A percentile compares a stretch with the other conserved stretches of the same genome.
Evolutionary conservation across 192 early-diverging fungal genomes (phyloP).

Genomic region (Chytriomyces sp.): DNA sequence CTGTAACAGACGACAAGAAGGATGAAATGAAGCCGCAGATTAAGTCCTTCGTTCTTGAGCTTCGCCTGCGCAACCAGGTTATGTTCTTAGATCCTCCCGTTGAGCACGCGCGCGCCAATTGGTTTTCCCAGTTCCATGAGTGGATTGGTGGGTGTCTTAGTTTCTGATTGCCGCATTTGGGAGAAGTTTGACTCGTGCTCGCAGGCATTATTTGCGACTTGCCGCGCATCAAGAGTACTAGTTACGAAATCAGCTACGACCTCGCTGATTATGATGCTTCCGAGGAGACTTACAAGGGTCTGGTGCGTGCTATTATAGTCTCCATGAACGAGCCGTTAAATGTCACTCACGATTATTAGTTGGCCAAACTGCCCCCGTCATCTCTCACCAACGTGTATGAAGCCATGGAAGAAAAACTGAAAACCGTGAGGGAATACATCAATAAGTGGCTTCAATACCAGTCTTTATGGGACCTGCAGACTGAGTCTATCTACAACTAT

Average conservation of each 20-base stretch:
- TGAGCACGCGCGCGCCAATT: conserved; percentile 87
- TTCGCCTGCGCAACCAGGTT: conserved; percentile 90
- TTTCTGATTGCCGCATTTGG: background rate
- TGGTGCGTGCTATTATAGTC: conserved; percentile 39
- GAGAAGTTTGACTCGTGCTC: background rate
- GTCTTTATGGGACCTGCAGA: conserved; percentile 96
- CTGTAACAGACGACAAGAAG: conserved; percentile 12
- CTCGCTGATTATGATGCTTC: conserved; percentile 48
- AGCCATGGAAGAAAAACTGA: conserved; percentile 76
- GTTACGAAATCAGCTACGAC: conserved; percentile 77
- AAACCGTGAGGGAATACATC: conserved; percentile 81
- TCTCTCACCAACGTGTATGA: conserved; percentile 79
- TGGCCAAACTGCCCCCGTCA: conserved; percentile 71
- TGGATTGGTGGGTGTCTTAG: conserved; percentile 71
- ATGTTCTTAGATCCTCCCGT: conserved; percentile 97
- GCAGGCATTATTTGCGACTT: conserved; percentile 79
- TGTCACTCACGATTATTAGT: conserved; percentile 11
- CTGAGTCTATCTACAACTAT: conserved; percentile 74
- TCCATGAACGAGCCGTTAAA: background rate
- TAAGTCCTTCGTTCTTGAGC: conserved; percentile 78
- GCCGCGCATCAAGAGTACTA: conserved; percentile 82
- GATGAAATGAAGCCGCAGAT: conserved; percentile 55
- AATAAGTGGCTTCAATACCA: conserved; percentile 97
- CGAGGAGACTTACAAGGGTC: conserved; percentile 65
- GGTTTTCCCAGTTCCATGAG: conserved; percentile 87